phyloP scores from a whole-genome alignment of 1,284 basidiomycete species.

The Amylostereum chailletii region DNA sequence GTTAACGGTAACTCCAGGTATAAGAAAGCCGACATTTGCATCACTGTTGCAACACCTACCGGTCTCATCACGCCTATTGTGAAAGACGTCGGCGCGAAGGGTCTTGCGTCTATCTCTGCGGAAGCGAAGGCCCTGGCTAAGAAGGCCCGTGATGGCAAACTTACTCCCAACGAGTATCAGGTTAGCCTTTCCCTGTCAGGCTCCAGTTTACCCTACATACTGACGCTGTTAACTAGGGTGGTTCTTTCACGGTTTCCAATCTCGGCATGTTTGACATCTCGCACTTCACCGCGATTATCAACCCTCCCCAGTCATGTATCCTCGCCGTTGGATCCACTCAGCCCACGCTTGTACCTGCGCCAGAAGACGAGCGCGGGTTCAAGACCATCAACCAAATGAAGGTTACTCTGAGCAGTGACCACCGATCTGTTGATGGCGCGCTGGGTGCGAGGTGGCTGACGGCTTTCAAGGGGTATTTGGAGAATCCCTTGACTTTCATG shows the following conservation, averaged over 20 bases:
- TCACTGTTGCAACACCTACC: slow-evolving; percentile 94
- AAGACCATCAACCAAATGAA: slow-evolving; percentile 92
- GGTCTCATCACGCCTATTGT: slow-evolving; percentile 98
- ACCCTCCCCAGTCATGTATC: slow-evolving; percentile 97
- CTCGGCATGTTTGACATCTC: slow-evolving; percentile 96
- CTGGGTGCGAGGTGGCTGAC: slow-evolving; percentile 85
- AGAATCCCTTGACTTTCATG: slow-evolving; percentile 94
- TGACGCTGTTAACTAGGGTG: slow-evolving; percentile 50
- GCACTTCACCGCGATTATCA: slow-evolving; percentile 99
- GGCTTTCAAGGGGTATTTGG: slow-evolving; percentile 95
- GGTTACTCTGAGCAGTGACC: slow-evolving; percentile 92
- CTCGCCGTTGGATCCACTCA: slow-evolving; percentile 91
- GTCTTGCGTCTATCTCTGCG: slow-evolving; percentile 86
- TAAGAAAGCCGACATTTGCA: slow-evolving; percentile 93
- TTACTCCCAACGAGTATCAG: slow-evolving; percentile 95
- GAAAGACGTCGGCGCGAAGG: slow-evolving; percentile 88
- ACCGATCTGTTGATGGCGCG: slow-evolving; percentile 92
- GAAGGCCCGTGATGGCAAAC: slow-evolving; percentile 95
- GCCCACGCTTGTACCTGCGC: slow-evolving; percentile 80
- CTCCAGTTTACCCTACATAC: not conserved
- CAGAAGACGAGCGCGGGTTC: slow-evolving; percentile 88
- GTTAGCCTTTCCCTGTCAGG: slow-evolving; percentile 25
- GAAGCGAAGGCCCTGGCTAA: slow-evolving; percentile 90
- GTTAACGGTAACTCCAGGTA: slow-evolving; percentile 45
- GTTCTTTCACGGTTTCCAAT: slow-evolving; percentile 98